phyloP scores from a whole-genome alignment of 805 yeast species.

The Saturnispora mendoncae region DNA sequence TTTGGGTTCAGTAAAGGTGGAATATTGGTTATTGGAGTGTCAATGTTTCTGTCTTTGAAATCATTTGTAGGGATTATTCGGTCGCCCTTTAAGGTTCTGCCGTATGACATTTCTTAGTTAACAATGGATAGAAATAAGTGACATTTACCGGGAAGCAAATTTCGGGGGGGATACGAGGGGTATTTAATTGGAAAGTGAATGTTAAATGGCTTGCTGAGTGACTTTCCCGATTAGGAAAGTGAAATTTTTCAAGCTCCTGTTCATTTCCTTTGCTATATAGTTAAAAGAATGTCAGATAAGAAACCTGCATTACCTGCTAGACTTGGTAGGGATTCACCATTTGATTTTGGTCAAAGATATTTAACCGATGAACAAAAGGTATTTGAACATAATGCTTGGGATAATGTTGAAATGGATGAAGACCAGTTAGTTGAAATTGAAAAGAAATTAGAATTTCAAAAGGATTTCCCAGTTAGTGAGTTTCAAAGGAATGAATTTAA shows the following conservation, averaged over 20 bases:
- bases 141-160: too few relatives aligned
- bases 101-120: conserved; percentile 3
- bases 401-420: conserved; percentile 95
- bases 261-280: not conserved
- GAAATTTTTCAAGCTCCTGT: not conserved
- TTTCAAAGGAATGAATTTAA: conserved; percentile 75
- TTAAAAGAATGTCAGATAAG: not conserved
- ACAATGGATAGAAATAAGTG: not conserved
- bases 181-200: too few relatives aligned
- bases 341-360: conserved; percentile 82
- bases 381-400: conserved; percentile 93
- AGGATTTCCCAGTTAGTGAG: conserved; percentile 76
- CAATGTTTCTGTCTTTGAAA: conserved; percentile 11
- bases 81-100: conserved; percentile 22
- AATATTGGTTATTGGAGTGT: not conserved
- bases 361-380: conserved; percentile 69
- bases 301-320: conserved; percentile 48
- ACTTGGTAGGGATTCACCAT: conserved; percentile 81
- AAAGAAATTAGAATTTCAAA: conserved; percentile 64
- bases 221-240: conserved; percentile 8
- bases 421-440: conserved; percentile 52
- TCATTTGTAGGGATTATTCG: conserved; percentile 18
- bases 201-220: conserved; percentile 10
- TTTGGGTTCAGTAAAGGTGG: conserved; percentile 3
- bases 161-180: too few relatives aligned